A percentile compares a stretch with the other conserved stretches of the same genome.
Conservation (phyloP, 1,284 basidiomycete species). For the Phellinidium pouzarii region DNA sequence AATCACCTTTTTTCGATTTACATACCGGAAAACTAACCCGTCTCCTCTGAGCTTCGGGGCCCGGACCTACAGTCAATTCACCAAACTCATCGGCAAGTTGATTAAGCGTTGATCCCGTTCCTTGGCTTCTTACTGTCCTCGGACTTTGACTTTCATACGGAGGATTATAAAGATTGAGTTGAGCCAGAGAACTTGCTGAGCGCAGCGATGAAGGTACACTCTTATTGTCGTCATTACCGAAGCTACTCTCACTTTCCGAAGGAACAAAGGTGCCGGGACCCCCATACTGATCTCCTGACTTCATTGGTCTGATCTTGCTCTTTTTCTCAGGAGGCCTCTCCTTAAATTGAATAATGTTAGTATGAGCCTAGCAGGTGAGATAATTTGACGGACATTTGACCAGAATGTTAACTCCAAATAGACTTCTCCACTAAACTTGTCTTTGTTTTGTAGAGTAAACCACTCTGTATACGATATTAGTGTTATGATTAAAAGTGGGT, state of each 20-base stretch:
- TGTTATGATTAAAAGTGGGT: neutral
- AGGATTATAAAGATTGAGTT: conserved; percentile 66
- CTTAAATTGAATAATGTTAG: conserved; percentile 30
- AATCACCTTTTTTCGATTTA: conserved; percentile 18
- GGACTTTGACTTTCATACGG: conserved; percentile 43
- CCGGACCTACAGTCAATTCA: conserved; percentile 42
- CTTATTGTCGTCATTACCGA: conserved; percentile 31
- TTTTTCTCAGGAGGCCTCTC: conserved; percentile 71
- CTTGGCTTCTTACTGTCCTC: conserved; percentile 27
- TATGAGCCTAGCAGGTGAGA: conserved; percentile 2
- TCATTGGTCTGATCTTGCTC: conserved; percentile 40
- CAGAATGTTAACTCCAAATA: conserved; percentile 94
- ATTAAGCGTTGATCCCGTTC: conserved; percentile 38
- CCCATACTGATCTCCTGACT: conserved; percentile 56
- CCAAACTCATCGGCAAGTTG: conserved; percentile 54
- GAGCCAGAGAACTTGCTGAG: conserved; percentile 49
- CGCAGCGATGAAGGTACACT: conserved; percentile 52
- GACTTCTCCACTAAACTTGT: conserved; percentile 89
- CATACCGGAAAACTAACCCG: conserved; percentile 63
- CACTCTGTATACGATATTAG: conserved; percentile 60
- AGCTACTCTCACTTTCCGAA: conserved; percentile 34
- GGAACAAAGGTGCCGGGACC: conserved; percentile 72
- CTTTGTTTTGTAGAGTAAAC: conserved; percentile 86
- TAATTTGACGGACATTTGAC: conserved; percentile 69
- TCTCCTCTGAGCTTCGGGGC: conserved; percentile 28